Conservation (phyloP, 1,139 yeast genomes). For the Protomyces arabidopsidicola region DNA sequence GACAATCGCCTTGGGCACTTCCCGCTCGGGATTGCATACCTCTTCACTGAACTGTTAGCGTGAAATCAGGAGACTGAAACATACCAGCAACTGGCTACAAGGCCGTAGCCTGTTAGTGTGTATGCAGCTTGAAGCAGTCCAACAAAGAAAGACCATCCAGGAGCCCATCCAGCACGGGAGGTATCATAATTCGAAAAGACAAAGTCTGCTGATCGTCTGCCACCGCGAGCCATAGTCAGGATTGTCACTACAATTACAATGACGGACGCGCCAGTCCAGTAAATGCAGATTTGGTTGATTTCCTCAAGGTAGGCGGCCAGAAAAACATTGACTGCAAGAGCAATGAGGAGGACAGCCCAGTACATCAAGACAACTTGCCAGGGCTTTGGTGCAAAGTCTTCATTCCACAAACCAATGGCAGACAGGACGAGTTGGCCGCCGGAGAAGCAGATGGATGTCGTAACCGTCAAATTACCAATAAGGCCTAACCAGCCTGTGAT, state of each 20-base stretch:
- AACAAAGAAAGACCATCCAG: conserved; percentile 37
- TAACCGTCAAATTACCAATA: conserved; percentile 25
- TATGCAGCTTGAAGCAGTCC: conserved; percentile 76
- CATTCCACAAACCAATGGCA: conserved; percentile 24
- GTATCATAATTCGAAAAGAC: conserved; percentile 21
- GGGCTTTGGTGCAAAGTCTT: conserved; percentile 12
- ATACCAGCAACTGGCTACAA: conserved; percentile 48
- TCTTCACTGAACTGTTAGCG: conserved; percentile 53
- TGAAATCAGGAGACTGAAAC: no score
- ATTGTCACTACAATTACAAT: conserved; percentile 18
- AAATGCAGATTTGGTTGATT: conserved; percentile 22
- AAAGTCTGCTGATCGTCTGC: conserved; percentile 16
- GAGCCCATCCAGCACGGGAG: conserved; percentile 23
- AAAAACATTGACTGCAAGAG: conserved; percentile 24
- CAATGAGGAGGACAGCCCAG: conserved; percentile 23
- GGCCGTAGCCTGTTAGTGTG: conserved; percentile 77
- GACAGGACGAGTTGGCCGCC: conserved; percentile 23
- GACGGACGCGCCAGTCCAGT: conserved; percentile 28
- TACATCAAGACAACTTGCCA: conserved; percentile 26
- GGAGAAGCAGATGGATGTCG: conserved; percentile 23
- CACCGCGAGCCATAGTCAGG: conserved; percentile 10
- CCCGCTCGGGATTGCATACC: conserved; percentile 54
- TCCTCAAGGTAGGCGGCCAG: conserved; percentile 10
- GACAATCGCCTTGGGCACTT: conserved; percentile 72
- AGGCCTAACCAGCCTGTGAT: conserved; percentile 27